phyloP scores from a whole-genome alignment of 1,284 basidiomycete genomes.

The Moesziomyces antarcticus region DNA sequence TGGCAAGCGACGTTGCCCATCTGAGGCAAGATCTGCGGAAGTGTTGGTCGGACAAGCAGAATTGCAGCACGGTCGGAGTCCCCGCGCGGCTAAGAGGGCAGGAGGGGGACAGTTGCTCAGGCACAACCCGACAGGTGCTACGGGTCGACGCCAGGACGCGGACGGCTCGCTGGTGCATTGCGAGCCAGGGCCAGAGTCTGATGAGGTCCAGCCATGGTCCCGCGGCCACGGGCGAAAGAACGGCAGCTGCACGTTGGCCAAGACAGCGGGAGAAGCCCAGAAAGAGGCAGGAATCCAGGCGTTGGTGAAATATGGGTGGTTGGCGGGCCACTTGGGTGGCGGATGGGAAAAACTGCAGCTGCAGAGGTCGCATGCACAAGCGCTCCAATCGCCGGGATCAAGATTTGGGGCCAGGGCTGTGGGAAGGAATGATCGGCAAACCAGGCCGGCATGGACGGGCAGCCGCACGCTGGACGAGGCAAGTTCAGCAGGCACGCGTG shows the following conservation, averaged over 20 bases:
- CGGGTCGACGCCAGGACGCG: neutral
- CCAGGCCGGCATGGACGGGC: neutral
- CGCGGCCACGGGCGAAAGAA: neutral
- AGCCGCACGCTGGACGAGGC: neutral
- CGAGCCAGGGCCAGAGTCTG: neutral
- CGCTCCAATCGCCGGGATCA: constrained; percentile 14
- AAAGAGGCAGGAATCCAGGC: neutral
- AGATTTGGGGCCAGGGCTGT: constrained; percentile 12
- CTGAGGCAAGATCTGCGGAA: constrained; percentile 1
- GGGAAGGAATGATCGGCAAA: constrained; percentile 23
- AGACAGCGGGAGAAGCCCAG: constrained; percentile 11
- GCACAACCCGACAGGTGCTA: constrained; percentile 18
- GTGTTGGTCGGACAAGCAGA: constrained; percentile 19
- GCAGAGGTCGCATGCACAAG: constrained; percentile 2
- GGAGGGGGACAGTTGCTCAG: constrained; percentile 2
- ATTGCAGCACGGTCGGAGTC: constrained; percentile 13
- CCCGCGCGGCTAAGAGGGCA: neutral
- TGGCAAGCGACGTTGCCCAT: neutral
- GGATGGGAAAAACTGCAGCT: constrained; percentile 9
- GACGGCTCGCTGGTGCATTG: neutral
- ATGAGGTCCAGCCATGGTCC: neutral
- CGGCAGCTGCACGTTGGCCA: neutral
- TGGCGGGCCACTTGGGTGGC: constrained; percentile 13
- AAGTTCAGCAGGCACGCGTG: neutral
- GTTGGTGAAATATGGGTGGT: neutral